Percentiles rank a stretch among this genome's conserved stretches.
Conservation (phyloP, 2,329 filamentous ascomycete genomes). For the Pseudogymnoascus sp. region DNA sequence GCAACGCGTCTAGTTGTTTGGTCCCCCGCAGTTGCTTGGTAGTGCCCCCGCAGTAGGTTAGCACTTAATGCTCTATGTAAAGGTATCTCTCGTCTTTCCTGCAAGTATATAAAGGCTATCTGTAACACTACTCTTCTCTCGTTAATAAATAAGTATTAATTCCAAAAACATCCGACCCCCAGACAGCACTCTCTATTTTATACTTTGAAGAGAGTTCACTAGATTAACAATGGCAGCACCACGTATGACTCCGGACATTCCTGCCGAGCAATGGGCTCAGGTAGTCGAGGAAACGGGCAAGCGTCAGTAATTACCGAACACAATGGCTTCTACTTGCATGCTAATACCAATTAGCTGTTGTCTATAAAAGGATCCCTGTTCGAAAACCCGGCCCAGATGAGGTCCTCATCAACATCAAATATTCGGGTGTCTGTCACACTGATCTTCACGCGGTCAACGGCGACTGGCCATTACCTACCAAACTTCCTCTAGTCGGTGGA, state of each 20-base stretch:
- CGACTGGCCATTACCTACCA: slow-evolving; percentile 79
- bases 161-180: not conserved
- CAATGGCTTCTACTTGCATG: slow-evolving; percentile 8
- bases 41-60: not conserved
- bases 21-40: not conserved
- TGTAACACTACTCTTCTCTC: not conserved
- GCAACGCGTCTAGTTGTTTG: too few relatives aligned
- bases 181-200: not conserved
- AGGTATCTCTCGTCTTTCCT: not conserved
- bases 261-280: slow-evolving; percentile 82
- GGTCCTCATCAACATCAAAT: slow-evolving; percentile 86
- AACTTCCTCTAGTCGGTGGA: slow-evolving; percentile 78
- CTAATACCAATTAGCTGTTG: slow-evolving; percentile 38
- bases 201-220: not conserved
- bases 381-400: slow-evolving; percentile 76
- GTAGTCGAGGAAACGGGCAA: slow-evolving; percentile 76
- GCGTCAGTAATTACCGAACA: slow-evolving; percentile 36
- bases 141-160: not conserved
- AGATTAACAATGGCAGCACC: not conserved
- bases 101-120: not conserved
- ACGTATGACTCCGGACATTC: slow-evolving; percentile 44
- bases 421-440: slow-evolving; percentile 84
- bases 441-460: slow-evolving; percentile 57
- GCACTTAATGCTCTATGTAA: not conserved
- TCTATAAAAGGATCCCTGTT: slow-evolving; percentile 77